phyloP scores from a whole-genome alignment of 2,329 filamentous ascomycete species.

The Mycosphaerella arachidis region DNA sequence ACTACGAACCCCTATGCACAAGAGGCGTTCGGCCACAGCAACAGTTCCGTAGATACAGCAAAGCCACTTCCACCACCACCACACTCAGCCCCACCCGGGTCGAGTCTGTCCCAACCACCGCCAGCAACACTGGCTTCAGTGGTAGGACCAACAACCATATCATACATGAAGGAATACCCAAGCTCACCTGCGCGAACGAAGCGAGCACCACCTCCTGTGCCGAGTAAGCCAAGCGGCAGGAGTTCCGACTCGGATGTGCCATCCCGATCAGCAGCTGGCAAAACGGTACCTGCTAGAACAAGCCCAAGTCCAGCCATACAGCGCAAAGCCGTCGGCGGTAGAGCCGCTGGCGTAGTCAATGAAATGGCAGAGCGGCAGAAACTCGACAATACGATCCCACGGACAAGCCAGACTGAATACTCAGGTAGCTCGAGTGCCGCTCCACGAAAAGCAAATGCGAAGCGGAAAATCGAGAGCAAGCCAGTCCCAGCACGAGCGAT shows the following conservation, averaged over 20 bases:
- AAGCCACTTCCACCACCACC: constrained; percentile 24
- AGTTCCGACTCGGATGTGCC: constrained; percentile 22
- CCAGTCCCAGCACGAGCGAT: constrained; percentile 30
- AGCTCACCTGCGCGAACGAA: constrained; percentile 33
- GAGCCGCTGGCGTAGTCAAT: constrained; percentile 31
- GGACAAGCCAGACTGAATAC: constrained; percentile 8
- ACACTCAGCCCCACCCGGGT: constrained; percentile 16
- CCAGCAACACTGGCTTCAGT: constrained; percentile 9
- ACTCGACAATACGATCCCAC: constrained; percentile 27
- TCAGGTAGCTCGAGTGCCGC: constrained; percentile 19
- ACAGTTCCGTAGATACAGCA: constrained; percentile 23
- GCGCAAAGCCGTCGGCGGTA: constrained; percentile 32
- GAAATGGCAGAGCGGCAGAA: constrained; percentile 31
- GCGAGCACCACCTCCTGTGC: constrained; percentile 26
- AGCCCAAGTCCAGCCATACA: constrained; percentile 26
- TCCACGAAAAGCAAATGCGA: constrained; percentile 16
- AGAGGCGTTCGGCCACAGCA: constrained; percentile 25
- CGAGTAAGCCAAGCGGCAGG: constrained; percentile 20
- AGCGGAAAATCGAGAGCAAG: constrained; percentile 24
- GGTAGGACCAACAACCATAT: constrained; percentile 24
- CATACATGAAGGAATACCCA: constrained; percentile 50
- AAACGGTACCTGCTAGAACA: constrained; percentile 22
- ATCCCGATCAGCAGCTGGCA: constrained; percentile 17
- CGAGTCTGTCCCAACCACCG: constrained; percentile 2
- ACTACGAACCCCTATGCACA: constrained; percentile 23